Base-by-base conservation (phyloP, 176 grass and related monocot species). In the Raddia distichophylla region DNA sequence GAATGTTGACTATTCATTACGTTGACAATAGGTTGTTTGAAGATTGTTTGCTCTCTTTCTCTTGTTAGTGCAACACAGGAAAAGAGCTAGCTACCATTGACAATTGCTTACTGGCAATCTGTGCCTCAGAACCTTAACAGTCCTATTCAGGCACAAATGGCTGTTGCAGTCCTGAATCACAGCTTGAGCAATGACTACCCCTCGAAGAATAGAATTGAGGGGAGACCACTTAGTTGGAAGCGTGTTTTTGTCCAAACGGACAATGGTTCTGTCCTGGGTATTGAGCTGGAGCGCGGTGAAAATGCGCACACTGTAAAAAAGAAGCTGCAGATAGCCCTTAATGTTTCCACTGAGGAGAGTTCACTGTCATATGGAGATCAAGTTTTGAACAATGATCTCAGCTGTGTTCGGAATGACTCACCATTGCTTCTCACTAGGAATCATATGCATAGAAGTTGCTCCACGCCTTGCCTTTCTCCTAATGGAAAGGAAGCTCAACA, bases 241-340 rank as follows among this genome's bases (percentile, higher is more conserved):
- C 86, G 89, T 10, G 89, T 91, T 0, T 94, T 94, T 75, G 86
- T 94, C 40, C 92, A 94, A 84, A 89, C 80, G 69, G 84, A 91
- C 15, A 85, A 82, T 19, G 86, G 92, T 48, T 94, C 84, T 78
- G 92, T 91, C 10, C 18, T 87, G 48, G 92, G 89, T 40, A 89
- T 94, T 53, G 86, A 94, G 76, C 68, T 94, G n/a, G 89, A 94
- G 27, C 84, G 84, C 11, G 89, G 86, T 57, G 89, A 94, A 79
- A 94, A 94, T 82, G 92, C 78, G 6, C 84, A 91, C 54, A 91
- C 81, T 15, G 81, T 94, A 52, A 94, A 94, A 77, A 91, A 82
- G 64, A 94, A 87, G 77, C 75, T 91, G 58, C 89, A 94, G n/a
- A 17, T 89, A 57, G 89, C 81, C 7, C 84, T 94, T 50, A 89